Percentiles rank a stretch among this genome's conserved stretches.
phyloP scores from a whole-genome alignment of 352 stramenopile genomes.

The Globisporangium spiculum region DNA sequence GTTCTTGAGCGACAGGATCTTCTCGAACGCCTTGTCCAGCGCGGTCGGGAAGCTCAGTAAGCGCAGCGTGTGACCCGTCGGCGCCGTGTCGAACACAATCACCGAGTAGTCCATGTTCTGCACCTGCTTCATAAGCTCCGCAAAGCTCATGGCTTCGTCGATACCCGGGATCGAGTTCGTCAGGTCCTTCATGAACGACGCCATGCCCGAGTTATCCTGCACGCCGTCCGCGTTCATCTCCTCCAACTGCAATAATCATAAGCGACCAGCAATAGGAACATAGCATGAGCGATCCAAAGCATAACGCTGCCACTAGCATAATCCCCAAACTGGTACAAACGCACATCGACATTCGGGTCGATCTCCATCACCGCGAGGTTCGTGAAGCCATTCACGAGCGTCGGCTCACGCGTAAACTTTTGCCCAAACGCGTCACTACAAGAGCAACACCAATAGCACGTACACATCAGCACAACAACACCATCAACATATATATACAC shows the following conservation, averaged over 20 bases:
- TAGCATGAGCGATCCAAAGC: not conserved
- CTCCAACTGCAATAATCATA: constrained; percentile 46
- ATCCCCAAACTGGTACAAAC: constrained; percentile 5
- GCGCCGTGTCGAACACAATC: constrained; percentile 98
- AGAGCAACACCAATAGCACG: not conserved
- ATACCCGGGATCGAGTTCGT: constrained; percentile 98
- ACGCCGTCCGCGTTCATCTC: constrained; percentile 81
- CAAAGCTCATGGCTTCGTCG: constrained; percentile 99
- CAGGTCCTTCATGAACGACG: constrained; percentile 96
- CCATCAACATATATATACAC: not conserved
- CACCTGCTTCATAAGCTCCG: constrained; percentile 98
- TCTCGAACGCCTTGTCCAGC: constrained; percentile 98
- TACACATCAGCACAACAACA: not conserved
- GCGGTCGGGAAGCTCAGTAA: constrained; percentile 97
- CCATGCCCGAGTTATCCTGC: constrained; percentile 87
- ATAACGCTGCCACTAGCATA: not conserved
- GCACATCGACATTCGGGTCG: constrained; percentile 88
- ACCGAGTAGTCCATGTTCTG: constrained; percentile 98
- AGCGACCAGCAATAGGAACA: not conserved
- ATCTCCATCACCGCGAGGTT: constrained; percentile 99
- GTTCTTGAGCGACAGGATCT: constrained; percentile 97
- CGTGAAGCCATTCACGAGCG: constrained; percentile 95
- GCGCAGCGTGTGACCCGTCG: constrained; percentile 96
- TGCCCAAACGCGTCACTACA: constrained; percentile 97
- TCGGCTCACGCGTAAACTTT: constrained; percentile 98